Base-by-base conservation (phyloP, 2,329 filamentous ascomycete species). In the Monilinia laxa region DNA sequence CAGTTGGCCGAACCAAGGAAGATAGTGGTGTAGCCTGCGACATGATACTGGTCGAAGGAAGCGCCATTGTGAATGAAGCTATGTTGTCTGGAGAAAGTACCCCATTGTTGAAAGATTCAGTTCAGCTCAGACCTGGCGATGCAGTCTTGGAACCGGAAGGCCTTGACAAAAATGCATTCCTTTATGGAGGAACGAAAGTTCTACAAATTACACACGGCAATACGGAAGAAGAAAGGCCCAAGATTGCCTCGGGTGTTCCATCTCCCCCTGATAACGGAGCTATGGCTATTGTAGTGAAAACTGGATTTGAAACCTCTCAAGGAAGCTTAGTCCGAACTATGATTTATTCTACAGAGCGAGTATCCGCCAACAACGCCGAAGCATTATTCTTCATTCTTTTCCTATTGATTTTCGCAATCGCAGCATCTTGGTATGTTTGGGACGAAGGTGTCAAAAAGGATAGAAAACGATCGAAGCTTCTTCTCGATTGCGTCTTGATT, bases 31-130 rank as follows among this genome's bases (percentile, higher is more conserved):
- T 99, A 66, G 94, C 95, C 45, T 99, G 95, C 78, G 95, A 99
- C 77, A 97, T 99, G 90, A 82, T 99, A 62, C 80, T 99, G 57
- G 89, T 99, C 40, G 93, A 98, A 78, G 96, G 95, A 40, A 93
- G 92, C 65, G 94, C 91, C 11, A 99, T 99, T 77, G 95, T 99
- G 74, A 99, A 99, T 80, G 95, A 99, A 80, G 96, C 96, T 70
- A 99, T 99, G 95, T 85, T 99, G 73, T 99, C 95, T 4, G 95
- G 95, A 70, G 95, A 99, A 81, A 98, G 94, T 78, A 99, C 96
- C 0, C 95, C 95, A 42, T 85, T 99, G 55, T 84, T 99, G 73
- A 99, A 99, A 80, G 95, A 99, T 74, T 99, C 95, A 0, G 83
- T 99, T 67, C 93, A 96, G 78, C 86, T 99, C 54, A 90, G 95